Percentiles rank a stretch among this genome's conserved stretches.
Conservation (phyloP, 106 monocot species). For the Narthecium ossifragum region DNA sequence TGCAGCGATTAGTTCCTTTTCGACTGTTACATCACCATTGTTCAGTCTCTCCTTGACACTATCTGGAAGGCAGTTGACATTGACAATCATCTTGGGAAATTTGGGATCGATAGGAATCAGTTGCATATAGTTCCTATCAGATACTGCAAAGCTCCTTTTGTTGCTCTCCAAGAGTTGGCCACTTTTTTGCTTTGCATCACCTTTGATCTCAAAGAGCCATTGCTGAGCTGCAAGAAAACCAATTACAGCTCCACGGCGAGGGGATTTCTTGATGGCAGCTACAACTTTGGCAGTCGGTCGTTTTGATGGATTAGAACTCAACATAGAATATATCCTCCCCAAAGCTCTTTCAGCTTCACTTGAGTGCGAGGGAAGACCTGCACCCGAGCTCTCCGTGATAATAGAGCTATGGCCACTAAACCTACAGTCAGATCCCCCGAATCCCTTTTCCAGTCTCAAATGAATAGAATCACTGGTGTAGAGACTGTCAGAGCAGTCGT, state of each 20-base stretch:
- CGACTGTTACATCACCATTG: conserved; percentile 42
- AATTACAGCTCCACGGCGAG: conserved; percentile 54
- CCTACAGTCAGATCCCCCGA: neutral
- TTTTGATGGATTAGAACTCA: conserved; percentile 54
- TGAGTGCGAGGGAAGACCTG: conserved; percentile 12
- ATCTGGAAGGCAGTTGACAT: conserved; percentile 39
- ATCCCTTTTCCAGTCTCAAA: conserved; percentile 3
- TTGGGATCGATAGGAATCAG: conserved; percentile 65
- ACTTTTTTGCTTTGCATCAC: conserved; percentile 8
- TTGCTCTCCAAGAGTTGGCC: conserved; percentile 22
- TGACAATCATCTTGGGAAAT: conserved; percentile 65
- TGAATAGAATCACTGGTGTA: conserved; percentile 10
- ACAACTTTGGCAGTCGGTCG: conserved; percentile 85
- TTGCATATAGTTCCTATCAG: conserved; percentile 18
- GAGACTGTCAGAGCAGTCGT: neutral
- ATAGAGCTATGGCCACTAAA: conserved; percentile 8
- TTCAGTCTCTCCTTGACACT: conserved; percentile 34
- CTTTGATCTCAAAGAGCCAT: conserved; percentile 7
- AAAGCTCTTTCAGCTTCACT: conserved; percentile 34
- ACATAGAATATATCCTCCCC: conserved; percentile 36
- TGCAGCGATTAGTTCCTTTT: conserved; percentile 70
- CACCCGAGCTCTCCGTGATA: neutral
- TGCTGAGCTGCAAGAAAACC: conserved; percentile 57
- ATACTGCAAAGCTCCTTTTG: conserved; percentile 6
- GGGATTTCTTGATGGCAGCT: conserved; percentile 61